Percentiles rank a stretch among this genome's conserved stretches.
Evolutionary conservation across 495 filamentous ascomycete genomes (phyloP).

Genomic region (Annulohypoxylon moriforme): DNA sequence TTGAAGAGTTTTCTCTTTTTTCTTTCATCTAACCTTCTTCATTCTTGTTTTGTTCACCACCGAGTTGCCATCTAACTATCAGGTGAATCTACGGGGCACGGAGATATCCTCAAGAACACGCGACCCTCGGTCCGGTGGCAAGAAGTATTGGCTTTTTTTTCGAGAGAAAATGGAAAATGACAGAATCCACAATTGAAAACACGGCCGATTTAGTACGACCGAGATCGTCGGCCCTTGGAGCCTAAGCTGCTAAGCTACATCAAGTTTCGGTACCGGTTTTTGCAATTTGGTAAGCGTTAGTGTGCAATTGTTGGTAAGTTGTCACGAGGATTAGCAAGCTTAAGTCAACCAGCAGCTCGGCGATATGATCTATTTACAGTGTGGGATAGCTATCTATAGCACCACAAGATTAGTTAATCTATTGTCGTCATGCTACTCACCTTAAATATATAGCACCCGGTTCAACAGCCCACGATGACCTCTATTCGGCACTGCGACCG

Average conservation of each 20-base stretch:
- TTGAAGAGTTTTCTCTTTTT: background rate
- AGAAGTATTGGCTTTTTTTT: conserved; percentile 2
- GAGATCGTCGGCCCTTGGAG: conserved; percentile 34
- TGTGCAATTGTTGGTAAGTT: conserved; percentile 30
- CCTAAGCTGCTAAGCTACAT: conserved; percentile 19
- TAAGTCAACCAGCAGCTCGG: conserved; percentile 13
- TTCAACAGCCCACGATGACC: conserved; percentile 26
- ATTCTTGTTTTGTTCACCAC: conserved; percentile 8
- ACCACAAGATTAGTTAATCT: conserved; percentile 25
- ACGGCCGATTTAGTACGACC: conserved; percentile 45
- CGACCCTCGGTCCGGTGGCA: conserved; percentile 15
- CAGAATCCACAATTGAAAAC: background rate
- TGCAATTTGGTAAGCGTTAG: conserved; percentile 25
- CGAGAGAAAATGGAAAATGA: conserved; percentile 6
- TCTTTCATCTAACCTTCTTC: background rate
- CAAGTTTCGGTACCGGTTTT: conserved; percentile 32
- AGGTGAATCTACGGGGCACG: conserved; percentile 13
- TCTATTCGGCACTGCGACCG: conserved; percentile 25
- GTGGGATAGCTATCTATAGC: conserved; percentile 4
- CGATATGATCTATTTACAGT: conserved; percentile 21
- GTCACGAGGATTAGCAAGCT: conserved; percentile 22
- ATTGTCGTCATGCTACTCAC: conserved; percentile 28
- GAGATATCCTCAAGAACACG: conserved; percentile 2
- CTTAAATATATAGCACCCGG: conserved; percentile 8
- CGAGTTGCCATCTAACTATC: conserved; percentile 11